phyloP scores from a whole-genome alignment of 495 filamentous ascomycete species.

The Penicillium arizonense region DNA sequence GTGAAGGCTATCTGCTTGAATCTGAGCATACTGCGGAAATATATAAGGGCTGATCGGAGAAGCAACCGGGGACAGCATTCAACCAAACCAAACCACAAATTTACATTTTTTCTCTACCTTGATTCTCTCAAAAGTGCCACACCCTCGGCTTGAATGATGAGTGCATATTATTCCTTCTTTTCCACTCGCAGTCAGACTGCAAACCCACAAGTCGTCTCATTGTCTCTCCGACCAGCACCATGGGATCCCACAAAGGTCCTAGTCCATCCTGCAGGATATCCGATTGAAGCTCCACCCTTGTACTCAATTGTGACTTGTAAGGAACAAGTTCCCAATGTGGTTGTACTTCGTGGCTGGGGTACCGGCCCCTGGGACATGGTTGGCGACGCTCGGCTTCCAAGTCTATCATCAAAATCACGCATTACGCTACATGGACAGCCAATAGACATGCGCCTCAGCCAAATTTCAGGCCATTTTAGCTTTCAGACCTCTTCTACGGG shows the following conservation, averaged over 20 bases:
- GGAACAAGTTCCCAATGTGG: not conserved
- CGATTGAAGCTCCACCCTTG: slow-evolving; percentile 5
- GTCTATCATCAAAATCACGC: not conserved
- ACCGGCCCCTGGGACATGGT: not conserved
- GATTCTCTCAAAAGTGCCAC: no score
- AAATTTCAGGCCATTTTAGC: not conserved
- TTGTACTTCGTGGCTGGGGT: not conserved
- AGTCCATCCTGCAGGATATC: slow-evolving; percentile 8
- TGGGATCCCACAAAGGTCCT: slow-evolving; percentile 5
- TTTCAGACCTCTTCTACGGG: not conserved
- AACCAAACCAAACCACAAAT: no score
- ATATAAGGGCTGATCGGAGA: no score
- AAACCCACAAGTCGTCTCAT: not conserved
- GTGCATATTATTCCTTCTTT: not conserved
- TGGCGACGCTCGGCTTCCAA: not conserved
- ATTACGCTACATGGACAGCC: not conserved
- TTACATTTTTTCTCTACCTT: no score
- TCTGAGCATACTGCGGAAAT: no score
- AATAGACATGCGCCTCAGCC: not conserved
- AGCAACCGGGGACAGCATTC: no score
- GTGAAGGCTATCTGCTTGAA: no score
- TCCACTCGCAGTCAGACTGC: not conserved
- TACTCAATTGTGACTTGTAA: not conserved
- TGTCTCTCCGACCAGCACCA: slow-evolving; percentile 1
- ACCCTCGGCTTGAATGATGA: no score